Evolutionary conservation across 768 basidiomycete species (phyloP).

Genomic region (Phylloporus sp.): DNA sequence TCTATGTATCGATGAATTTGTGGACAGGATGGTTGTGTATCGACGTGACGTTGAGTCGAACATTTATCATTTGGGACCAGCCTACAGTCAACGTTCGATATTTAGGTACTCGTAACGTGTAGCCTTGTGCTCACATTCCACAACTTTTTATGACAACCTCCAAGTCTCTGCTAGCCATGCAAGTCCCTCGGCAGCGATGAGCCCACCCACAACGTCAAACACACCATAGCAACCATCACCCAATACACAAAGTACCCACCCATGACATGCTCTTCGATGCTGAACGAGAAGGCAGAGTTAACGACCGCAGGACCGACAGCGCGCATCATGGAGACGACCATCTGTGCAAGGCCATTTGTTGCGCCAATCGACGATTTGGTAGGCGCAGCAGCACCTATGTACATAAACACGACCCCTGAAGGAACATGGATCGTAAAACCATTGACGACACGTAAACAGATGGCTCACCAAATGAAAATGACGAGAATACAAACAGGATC

Average conservation of each 20-base stretch:
- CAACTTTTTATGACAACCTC: too few relatives aligned
- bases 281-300: conserved; percentile 27
- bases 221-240: conserved; percentile 31
- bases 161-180: too few relatives aligned
- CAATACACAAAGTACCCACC: conserved; percentile 57
- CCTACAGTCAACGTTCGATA: too few relatives aligned
- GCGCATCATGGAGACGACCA: conserved; percentile 27
- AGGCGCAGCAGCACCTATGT: conserved; percentile 60
- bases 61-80: too few relatives aligned
- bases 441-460: not conserved
- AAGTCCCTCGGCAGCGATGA: conserved; percentile 33
- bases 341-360: conserved; percentile 53
- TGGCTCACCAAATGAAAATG: conserved; percentile 56
- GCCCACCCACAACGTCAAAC: conserved; percentile 28
- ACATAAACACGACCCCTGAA: conserved; percentile 66
- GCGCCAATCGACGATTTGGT: conserved; percentile 65
- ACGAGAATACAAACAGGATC: conserved; percentile 40
- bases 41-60: too few relatives aligned
- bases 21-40: too few relatives aligned
- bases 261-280: conserved; percentile 36
- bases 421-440: not conserved
- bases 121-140: too few relatives aligned
- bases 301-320: conserved; percentile 25
- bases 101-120: too few relatives aligned
- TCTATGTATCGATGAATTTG: too few relatives aligned